Conservation (phyloP, 1,284 basidiomycete species). For the Naganishia sp. region DNA sequence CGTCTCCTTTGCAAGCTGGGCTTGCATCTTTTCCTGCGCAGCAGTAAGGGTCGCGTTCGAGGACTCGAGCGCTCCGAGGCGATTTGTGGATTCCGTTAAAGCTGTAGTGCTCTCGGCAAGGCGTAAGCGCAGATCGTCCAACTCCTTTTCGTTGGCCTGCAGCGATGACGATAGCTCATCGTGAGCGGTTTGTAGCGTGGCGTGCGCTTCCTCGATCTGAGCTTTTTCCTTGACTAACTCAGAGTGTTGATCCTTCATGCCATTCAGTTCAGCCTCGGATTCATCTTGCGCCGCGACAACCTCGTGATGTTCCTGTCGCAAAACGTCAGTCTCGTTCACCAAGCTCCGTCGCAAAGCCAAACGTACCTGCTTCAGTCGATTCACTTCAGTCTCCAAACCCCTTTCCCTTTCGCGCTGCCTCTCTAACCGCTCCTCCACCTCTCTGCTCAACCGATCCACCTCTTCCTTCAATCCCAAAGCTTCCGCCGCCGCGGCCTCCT, state of each 20-base stretch:
- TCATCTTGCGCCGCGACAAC: conserved; percentile 2
- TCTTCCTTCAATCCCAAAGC: conserved; percentile 34
- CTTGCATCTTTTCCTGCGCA: conserved; percentile 32
- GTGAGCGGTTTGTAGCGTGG: conserved; percentile 24
- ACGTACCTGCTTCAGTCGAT: conserved; percentile 49
- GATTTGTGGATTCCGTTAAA: neutral
- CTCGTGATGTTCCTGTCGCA: neutral
- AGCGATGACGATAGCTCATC: conserved; percentile 18
- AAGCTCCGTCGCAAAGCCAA: neutral
- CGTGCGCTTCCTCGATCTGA: conserved; percentile 20
- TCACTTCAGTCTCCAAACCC: conserved; percentile 50
- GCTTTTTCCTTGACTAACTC: conserved; percentile 17
- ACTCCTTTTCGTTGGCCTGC: neutral
- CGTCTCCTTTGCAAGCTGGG: conserved; percentile 35
- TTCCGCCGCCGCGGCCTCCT: conserved; percentile 27
- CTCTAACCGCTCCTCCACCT: conserved; percentile 44
- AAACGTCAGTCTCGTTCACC: neutral
- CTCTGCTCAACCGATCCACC: conserved; percentile 16
- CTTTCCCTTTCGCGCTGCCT: conserved; percentile 48
- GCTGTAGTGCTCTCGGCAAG: conserved; percentile 1
- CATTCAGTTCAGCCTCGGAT: conserved; percentile 13
- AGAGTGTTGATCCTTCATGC: conserved; percentile 29
- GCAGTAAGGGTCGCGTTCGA: conserved; percentile 35
- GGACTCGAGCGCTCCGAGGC: conserved; percentile 32
- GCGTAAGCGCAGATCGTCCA: conserved; percentile 13